Percentiles rank a stretch among this genome's conserved stretches.
These are phyloP conservation scores for Eimeria brunetti DNA, from an alignment of 169 alveolate genomes.

Conservation along the genomic window DNA sequence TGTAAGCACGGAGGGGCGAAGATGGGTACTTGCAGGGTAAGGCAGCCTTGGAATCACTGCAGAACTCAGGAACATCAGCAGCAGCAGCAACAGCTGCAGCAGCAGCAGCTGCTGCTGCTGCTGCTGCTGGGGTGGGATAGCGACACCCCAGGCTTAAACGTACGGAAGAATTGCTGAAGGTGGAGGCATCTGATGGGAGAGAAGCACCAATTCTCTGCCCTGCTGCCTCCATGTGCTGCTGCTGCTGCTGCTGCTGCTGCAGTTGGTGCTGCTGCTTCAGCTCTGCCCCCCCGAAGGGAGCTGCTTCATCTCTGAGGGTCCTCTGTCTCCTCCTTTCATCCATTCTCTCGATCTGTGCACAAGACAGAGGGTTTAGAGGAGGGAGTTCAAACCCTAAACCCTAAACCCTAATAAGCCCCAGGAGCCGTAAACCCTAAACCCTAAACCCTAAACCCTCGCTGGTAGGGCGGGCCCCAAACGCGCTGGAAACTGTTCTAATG, in stretches of 20 bases:
- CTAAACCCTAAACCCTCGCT: background rate
- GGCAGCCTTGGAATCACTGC: no score
- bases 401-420: background rate
- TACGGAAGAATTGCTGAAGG: constrained; percentile 15
- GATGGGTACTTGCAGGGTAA: background rate
- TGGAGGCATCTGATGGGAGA: background rate
- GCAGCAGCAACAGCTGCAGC: background rate
- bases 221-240: no score
- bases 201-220: background rate
- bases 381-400: background rate
- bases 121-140: background rate
- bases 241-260: background rate
- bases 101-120: background rate
- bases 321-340: constrained; percentile 32
- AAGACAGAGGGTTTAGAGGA: background rate
- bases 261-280: background rate
- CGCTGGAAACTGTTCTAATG: no score
- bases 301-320: constrained; percentile 4
- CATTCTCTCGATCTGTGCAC: constrained; percentile 14
- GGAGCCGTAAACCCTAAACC: background rate
- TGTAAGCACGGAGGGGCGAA: background rate
- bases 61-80: no score
- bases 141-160: background rate
- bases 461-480: no score
- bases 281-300: background rate